Conservation (phyloP, 2,329 filamentous ascomycete species). For the Fusarium foetens region DNA sequence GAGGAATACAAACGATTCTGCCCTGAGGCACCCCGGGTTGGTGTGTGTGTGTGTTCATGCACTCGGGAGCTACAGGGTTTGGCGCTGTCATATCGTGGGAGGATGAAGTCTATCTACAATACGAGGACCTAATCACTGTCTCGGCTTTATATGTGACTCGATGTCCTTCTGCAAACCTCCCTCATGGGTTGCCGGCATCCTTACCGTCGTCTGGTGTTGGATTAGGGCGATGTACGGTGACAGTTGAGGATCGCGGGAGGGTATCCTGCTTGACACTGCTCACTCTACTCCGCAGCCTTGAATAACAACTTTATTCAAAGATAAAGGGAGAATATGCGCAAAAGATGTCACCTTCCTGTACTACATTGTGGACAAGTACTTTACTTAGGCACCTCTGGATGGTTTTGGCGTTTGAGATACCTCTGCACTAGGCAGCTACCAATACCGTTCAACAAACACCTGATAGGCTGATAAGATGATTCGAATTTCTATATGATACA, state of each 20-base stretch:
- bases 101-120: neutral
- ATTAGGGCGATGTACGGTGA: neutral
- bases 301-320: no score
- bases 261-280: neutral
- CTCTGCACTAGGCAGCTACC: neutral
- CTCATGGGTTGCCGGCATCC: neutral
- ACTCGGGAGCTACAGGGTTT: neutral
- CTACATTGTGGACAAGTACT: neutral
- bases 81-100: neutral
- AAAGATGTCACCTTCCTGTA: neutral
- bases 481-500: neutral
- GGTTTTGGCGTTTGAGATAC: neutral
- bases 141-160: neutral
- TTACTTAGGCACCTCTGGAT: neutral
- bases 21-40: neutral
- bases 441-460: neutral
- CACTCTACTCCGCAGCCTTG: neutral
- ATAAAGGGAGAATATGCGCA: neutral
- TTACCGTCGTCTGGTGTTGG: neutral
- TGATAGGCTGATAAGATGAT: neutral
- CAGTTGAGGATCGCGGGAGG: neutral
- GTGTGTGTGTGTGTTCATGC: neutral
- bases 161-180: neutral
- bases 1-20: neutral
- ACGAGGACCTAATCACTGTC: neutral